Percentiles rank a stretch among this genome's conserved stretches.
These are phyloP conservation scores for sunflower (Helianthus annuus) DNA, from an alignment of 129 eudicot genomes.

Conservation along the genomic window DNA sequence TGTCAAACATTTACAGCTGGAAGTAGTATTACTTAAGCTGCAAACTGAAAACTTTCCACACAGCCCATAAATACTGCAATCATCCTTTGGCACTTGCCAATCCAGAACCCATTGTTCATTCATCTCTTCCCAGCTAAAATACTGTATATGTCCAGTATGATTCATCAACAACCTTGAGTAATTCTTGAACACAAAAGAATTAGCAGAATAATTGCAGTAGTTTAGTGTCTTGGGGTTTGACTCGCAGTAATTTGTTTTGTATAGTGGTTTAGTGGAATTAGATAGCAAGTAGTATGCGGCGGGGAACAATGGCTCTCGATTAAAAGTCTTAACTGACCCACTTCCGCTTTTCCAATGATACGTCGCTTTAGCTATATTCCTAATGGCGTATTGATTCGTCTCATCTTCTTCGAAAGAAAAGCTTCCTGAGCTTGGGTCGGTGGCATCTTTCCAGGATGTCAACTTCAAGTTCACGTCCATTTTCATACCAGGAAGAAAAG, in stretches of 20 bases:
- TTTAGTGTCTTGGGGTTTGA: too few relatives aligned
- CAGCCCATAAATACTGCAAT: constrained; percentile 9
- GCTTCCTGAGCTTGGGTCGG: constrained; percentile 51
- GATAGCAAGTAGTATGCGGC: background rate
- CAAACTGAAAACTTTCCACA: constrained; percentile 41
- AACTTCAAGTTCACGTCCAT: constrained; percentile 25
- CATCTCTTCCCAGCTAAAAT: background rate
- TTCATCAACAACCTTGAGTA: constrained; percentile 38
- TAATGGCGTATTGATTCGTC: background rate
- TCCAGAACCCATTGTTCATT: constrained; percentile 8
- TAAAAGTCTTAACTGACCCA: background rate
- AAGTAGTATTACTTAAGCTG: too few relatives aligned
- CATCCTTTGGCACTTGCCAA: constrained; percentile 36
- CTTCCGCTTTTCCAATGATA: constrained; percentile 17
- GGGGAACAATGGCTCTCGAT: constrained; percentile 6
- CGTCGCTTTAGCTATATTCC: background rate
- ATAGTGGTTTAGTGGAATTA: background rate
- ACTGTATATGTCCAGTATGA: constrained; percentile 29
- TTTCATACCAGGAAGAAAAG: constrained; percentile 59
- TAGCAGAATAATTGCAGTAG: too few relatives aligned
- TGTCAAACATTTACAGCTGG: constrained; percentile 37
- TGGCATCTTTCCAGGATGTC: constrained; percentile 59
- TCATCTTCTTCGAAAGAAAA: constrained; percentile 31
- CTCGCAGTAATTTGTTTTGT: background rate
- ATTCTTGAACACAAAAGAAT: background rate